Evolutionary conservation across 345 rosid species (phyloP).

Genomic region (Punica granatum): DNA sequence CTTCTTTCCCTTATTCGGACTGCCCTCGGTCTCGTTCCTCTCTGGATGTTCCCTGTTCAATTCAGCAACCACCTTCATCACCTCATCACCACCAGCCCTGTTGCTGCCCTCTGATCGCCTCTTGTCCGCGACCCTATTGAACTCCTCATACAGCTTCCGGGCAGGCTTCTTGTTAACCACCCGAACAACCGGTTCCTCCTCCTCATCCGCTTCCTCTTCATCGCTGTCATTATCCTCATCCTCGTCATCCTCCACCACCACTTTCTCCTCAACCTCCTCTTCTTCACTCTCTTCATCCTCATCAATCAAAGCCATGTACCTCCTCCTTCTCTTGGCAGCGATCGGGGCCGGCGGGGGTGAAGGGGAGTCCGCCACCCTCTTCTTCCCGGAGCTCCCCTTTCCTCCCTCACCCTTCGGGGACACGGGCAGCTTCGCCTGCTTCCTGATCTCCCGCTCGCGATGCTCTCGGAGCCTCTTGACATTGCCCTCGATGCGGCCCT

Average conservation of each 20-base stretch:
- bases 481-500: slow-evolving; percentile 84
- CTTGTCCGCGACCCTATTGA: slow-evolving; percentile 51
- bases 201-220: slow-evolving; percentile 12
- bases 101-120: slow-evolving; percentile 9
- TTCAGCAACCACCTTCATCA: slow-evolving; percentile 24
- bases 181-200: slow-evolving; percentile 1
- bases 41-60: slow-evolving; percentile 8
- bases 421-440: neutral
- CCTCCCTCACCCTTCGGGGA: neutral
- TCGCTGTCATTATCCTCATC: slow-evolving; percentile 1
- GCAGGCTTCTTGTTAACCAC: slow-evolving; percentile 19
- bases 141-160: slow-evolving; percentile 62
- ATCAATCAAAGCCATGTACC: slow-evolving; percentile 36
- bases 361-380: slow-evolving; percentile 19
- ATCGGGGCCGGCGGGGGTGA: slow-evolving; percentile 71
- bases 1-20: slow-evolving; percentile 8
- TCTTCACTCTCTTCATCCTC: slow-evolving; percentile 19
- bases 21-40: neutral
- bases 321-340: slow-evolving; percentile 45
- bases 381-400: slow-evolving; percentile 1
- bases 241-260: neutral
- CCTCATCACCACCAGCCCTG: slow-evolving; percentile 7
- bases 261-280: slow-evolving; percentile 16
- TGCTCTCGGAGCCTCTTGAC: slow-evolving; percentile 43
- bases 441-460: slow-evolving; percentile 25